phyloP scores from a whole-genome alignment of 139 green algal genomes.

The Coelastrella sp. region DNA sequence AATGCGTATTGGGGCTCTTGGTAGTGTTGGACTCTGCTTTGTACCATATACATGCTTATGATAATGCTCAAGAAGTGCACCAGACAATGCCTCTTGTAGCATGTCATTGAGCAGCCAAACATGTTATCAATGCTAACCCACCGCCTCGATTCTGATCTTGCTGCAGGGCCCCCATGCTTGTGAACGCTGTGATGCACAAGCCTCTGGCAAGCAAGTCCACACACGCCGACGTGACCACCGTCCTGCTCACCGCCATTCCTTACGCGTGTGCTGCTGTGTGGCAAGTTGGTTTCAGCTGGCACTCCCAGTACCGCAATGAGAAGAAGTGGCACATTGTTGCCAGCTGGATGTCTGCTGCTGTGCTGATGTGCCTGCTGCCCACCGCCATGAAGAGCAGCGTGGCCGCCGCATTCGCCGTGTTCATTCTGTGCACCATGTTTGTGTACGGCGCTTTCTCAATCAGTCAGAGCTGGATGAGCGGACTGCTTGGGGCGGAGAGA shows the following conservation, averaged over 20 bases:
- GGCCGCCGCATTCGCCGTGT: slow-evolving; percentile 34
- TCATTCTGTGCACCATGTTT: slow-evolving; percentile 51
- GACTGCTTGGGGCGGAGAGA: slow-evolving; percentile 42
- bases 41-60: background rate
- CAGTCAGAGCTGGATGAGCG: slow-evolving; percentile 10
- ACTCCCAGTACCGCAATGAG: slow-evolving; percentile 46
- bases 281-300: slow-evolving; percentile 45
- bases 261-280: slow-evolving; percentile 44
- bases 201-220: slow-evolving; percentile 4
- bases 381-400: slow-evolving; percentile 27
- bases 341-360: slow-evolving; percentile 21
- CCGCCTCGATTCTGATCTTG: no score
- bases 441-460: slow-evolving; percentile 46
- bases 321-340: slow-evolving; percentile 45
- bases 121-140: no score
- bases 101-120: no score
- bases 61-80: background rate
- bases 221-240: slow-evolving; percentile 15
- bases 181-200: slow-evolving; percentile 19
- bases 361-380: slow-evolving; percentile 45
- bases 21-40: background rate
- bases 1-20: no score
- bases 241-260: slow-evolving; percentile 45
- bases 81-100: no score
- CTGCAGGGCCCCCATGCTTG: slow-evolving; percentile 42